Evolutionary conservation across 2,329 filamentous ascomycete species (phyloP), one percentile per base, ranked within the genome.

Genomic region (Phyllosticta citribraziliensis): DNA sequence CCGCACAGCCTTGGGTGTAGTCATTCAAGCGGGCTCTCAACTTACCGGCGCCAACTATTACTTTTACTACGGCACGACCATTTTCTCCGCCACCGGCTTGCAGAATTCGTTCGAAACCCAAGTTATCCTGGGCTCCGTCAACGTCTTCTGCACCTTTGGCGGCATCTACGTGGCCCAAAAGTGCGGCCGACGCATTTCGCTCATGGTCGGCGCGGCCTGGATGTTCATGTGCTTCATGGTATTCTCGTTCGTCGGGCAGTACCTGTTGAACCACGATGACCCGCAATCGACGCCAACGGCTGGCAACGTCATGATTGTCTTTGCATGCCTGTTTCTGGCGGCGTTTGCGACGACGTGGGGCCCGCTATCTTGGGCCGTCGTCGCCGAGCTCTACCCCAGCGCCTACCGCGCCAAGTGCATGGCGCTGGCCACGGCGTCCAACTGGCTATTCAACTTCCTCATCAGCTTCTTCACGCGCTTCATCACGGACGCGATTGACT

Each of bases 21-120:
- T 77, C 3, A 79, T 93, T 20, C 89, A 94, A 70, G 87, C 87
- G 73, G 82, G 93, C 12, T 89, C 94, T 70, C 89, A 94, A 70
- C 80, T 93, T 11, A 89, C 73, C 25, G 75, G 75, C 66, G 74
- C 76, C 64, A 76, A 72, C 64, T 76, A 75, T 66, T 76, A 75
- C 65, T 75, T 76, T 66, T 76, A 77, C 68, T 74, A 75, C 51
- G 73, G 73, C 50, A 62, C 59, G 1, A 63, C 72, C 1, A 70
- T 76, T 50, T 64, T 64, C 54, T 53, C 52, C 4, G 59, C 55
- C 11, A 63, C 62, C 3, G 62, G 63, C 1, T 33, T 64, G 52
- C 40, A 58, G 1, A 68, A 80, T 67, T 70, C 73, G 4, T 80
- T 79, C 65, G 69, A 77, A 53, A 75, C 79, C 54, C 75, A 75